Evolutionary conservation across 2,329 filamentous ascomycete species (phyloP).

Genomic region (Penicillium sp.): DNA sequence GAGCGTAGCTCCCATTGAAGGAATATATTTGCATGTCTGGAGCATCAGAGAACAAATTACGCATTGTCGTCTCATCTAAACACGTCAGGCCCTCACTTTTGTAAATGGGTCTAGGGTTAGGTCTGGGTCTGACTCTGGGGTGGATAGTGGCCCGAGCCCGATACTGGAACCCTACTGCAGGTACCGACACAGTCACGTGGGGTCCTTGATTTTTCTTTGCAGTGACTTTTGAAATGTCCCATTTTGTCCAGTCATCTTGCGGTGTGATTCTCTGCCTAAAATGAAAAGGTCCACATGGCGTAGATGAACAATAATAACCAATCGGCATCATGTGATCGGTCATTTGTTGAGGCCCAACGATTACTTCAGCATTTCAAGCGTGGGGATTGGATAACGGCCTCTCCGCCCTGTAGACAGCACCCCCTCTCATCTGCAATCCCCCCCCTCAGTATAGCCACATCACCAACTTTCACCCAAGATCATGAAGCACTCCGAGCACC

Average conservation of each 20-base stretch:
- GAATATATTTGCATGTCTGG: background rate
- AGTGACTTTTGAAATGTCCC: background rate
- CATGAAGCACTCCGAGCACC: conserved; percentile 16
- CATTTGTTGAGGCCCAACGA: conserved; percentile 15
- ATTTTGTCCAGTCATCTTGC: background rate
- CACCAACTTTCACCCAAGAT: background rate
- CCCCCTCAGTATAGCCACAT: background rate
- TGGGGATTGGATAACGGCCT: background rate
- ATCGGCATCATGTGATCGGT: conserved; percentile 1
- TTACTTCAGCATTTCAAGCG: conserved; percentile 4
- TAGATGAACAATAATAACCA: background rate
- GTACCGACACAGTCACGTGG: conserved; percentile 1
- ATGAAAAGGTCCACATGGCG: background rate
- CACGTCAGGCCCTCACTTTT: background rate
- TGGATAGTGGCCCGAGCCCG: background rate
- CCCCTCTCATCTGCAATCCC: conserved; percentile 1
- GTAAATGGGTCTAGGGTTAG: background rate
- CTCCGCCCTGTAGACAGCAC: conserved; percentile 1
- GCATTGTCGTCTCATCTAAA: background rate
- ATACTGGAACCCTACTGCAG: background rate
- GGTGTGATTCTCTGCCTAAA: background rate
- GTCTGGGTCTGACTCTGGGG: no score
- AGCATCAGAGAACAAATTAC: background rate
- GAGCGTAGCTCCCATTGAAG: background rate
- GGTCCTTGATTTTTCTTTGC: background rate